Base-by-base conservation (phyloP, 2,329 filamentous ascomycete genomes). In the Blastomyces emzantsi region DNA sequence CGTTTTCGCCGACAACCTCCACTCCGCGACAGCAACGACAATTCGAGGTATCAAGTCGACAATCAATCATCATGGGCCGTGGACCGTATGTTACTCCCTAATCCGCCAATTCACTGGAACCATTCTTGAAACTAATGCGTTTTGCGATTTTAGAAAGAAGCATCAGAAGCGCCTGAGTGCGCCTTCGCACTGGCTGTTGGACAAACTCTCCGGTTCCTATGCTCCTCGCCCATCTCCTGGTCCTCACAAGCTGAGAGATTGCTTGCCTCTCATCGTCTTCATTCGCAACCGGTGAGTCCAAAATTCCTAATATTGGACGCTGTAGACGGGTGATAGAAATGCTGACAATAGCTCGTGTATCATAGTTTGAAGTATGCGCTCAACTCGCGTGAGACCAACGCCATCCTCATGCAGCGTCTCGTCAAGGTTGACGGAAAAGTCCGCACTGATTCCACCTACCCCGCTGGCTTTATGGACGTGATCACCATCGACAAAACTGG, bases 401-500 rank as follows among this genome's bases (percentile, higher is more conserved):
- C 92, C 74, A 97, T 99, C 83, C 85, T 97, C 80, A 96, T 96
- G 92, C 94, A 99, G 88, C 93, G 94, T 80, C 89, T 97, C 74
- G 87, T 99, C 90, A 97, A 97, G 89, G 94, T 99, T 78, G 94
- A 99, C 80, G 89, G 88, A 86, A 99, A 99, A 87, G 92, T 99
- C 83, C 93, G 94, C 84, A 99, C 94, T 81, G 94, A 99, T 83
- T 84, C 86, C 76, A 99, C 92, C 83, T 99, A 90, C 89, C 94
- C 94, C 74, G 85, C 94, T 72, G 94, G 94, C 76, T 97, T 95
- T 88, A 97, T 97, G 94, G 94, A 99, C 80, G 94, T 99, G 79
- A 97, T 99, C 85, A 85, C 85, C 77, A 95, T 99, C 79, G 94
- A 99, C 83, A 99, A 99, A 91, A 99, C 94, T 66, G 92, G 92